A percentile compares a stretch with the other conserved stretches of the same genome.
Evolutionary conservation across 768 basidiomycete genomes (phyloP).

Genomic region (Rhizopogon sp.): DNA sequence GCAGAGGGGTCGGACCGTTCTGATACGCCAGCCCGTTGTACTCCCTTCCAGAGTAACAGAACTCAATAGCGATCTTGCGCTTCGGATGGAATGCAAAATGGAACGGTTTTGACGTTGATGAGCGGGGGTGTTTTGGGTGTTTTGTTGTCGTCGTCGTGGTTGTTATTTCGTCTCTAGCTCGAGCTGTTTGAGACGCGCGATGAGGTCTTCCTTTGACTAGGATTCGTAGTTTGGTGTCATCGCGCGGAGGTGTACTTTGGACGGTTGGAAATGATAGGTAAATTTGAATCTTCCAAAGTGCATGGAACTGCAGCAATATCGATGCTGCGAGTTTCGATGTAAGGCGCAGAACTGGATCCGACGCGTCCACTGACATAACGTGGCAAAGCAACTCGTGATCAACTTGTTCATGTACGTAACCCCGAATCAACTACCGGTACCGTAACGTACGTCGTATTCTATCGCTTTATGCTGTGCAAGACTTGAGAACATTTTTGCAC

Average conservation of each 20-base stretch:
- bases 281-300: conserved; percentile 25
- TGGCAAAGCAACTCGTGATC: too few species aligned
- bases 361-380: too few species aligned
- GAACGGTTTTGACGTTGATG: conserved; percentile 39
- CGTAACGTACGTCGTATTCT: too few species aligned
- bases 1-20: conserved; percentile 59
- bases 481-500: too few species aligned
- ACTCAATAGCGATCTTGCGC: conserved; percentile 91
- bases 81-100: conserved; percentile 53
- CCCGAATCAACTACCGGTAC: too few species aligned
- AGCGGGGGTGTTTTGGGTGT: conserved; percentile 13
- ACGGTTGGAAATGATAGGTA: conserved; percentile 28
- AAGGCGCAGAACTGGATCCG: too few species aligned
- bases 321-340: too few species aligned
- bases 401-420: too few species aligned
- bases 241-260: conserved; percentile 23
- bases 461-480: too few species aligned
- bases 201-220: conserved; percentile 67
- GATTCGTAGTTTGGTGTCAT: conserved; percentile 43
- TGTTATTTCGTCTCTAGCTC: conserved; percentile 25
- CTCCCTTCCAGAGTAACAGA: conserved; percentile 89
- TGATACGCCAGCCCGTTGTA: conserved; percentile 92
- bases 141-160: not conserved
- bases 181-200: conserved; percentile 55
- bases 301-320: conserved; percentile 15